A percentile compares a stretch with the other conserved stretches of the same genome.
phyloP scores from a whole-genome alignment of 306 rosid species.

The Canavalia ensiformis region DNA sequence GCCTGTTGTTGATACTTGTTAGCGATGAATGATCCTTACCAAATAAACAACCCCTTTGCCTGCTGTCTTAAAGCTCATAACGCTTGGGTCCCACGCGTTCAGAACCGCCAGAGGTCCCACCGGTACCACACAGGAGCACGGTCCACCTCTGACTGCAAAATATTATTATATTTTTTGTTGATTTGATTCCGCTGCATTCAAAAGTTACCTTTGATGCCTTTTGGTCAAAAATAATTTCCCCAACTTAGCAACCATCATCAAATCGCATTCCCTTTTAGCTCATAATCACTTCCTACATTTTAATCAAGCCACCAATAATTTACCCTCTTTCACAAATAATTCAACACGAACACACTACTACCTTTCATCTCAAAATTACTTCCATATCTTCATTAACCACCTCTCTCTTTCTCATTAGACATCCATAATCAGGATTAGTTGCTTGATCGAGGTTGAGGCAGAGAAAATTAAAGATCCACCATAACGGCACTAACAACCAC shows the following conservation, averaged over 20 bases:
- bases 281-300: not conserved
- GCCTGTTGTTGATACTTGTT: no score
- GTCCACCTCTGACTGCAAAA: constrained; percentile 6
- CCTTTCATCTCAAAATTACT: not conserved
- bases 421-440: not conserved
- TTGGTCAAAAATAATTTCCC: constrained; percentile 37
- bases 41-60: no score
- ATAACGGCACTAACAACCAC: not conserved
- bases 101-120: not conserved
- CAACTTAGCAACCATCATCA: constrained; percentile 16
- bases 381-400: not conserved
- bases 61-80: not conserved
- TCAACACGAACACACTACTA: not conserved
- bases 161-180: not conserved
- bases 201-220: not conserved
- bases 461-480: not conserved
- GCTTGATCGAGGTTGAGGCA: not conserved
- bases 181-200: not conserved
- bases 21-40: no score
- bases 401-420: not conserved
- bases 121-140: not conserved
- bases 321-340: not conserved
- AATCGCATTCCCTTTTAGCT: constrained; percentile 24
- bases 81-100: constrained; percentile 10
- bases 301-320: constrained; percentile 28